phyloP scores from a whole-genome alignment of 176 grass and related monocot species.

The bread wheat (Triticum aestivum) region DNA sequence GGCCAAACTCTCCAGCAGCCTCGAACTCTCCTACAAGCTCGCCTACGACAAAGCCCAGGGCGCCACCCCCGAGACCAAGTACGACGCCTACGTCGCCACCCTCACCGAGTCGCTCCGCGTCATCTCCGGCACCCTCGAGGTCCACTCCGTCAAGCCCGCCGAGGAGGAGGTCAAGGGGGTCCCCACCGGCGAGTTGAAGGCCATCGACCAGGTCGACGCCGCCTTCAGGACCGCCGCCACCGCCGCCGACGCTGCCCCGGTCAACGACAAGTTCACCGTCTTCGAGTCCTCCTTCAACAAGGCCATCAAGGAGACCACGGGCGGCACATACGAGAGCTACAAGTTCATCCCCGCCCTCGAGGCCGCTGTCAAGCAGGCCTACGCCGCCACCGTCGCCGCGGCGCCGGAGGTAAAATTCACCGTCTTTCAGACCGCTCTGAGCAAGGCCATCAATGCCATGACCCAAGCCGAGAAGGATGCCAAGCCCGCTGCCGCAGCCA shows the following conservation, averaged over 20 bases:
- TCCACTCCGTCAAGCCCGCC: slow-evolving; percentile 9
- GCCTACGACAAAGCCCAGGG: background rate
- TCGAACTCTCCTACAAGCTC: background rate
- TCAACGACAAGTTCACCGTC: slow-evolving; percentile 5
- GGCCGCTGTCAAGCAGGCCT: slow-evolving; percentile 15
- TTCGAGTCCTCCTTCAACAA: slow-evolving; percentile 5
- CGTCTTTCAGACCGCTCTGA: background rate
- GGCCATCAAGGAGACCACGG: background rate
- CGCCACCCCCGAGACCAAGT: slow-evolving; percentile 8
- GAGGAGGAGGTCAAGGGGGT: background rate
- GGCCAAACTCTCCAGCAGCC: background rate
- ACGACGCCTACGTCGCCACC: background rate
- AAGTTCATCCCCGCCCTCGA: background rate
- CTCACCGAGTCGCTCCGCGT: slow-evolving; percentile 9
- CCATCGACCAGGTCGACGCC: slow-evolving; percentile 1
- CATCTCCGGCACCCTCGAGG: background rate
- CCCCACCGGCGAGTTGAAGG: background rate
- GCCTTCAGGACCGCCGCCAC: slow-evolving; percentile 5
- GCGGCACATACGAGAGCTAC: background rate
- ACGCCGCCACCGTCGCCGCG: background rate
- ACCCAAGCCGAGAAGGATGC: background rate
- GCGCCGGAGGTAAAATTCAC: background rate
- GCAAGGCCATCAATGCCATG: slow-evolving; percentile 19
- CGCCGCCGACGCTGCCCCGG: background rate
- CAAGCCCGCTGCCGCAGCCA: background rate